Evolutionary conservation across 129 eudicot genomes (phyloP).

Genomic region (Dittrichia graveolens): DNA sequence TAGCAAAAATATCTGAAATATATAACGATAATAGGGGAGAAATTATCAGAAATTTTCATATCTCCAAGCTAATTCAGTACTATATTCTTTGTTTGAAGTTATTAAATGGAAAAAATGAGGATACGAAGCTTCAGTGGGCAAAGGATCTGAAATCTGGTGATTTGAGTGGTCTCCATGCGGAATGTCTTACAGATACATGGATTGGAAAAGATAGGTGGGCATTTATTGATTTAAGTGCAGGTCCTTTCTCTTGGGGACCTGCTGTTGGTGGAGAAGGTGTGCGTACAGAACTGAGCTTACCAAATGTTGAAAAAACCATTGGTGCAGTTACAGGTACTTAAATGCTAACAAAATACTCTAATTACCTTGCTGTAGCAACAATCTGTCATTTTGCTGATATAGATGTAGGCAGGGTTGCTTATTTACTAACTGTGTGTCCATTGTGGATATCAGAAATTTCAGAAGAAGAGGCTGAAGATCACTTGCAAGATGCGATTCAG

Average conservation of each 20-base stretch:
- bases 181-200: slow-evolving; percentile 97
- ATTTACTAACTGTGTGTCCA: slow-evolving; percentile 16
- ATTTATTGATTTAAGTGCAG: slow-evolving; percentile 88
- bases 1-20: slow-evolving; percentile 2
- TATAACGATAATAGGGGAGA: slow-evolving; percentile 9
- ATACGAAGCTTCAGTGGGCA: slow-evolving; percentile 60
- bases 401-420: slow-evolving; percentile 10
- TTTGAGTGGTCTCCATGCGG: slow-evolving; percentile 73
- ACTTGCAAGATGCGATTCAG: slow-evolving; percentile 92
- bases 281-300: slow-evolving; percentile 88
- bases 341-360: neutral
- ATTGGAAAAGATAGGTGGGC: slow-evolving; percentile 99
- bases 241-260: slow-evolving; percentile 99
- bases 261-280: slow-evolving; percentile 99
- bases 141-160: slow-evolving; percentile 84
- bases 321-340: slow-evolving; percentile 89
- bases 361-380: slow-evolving; percentile 5
- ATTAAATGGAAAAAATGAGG: slow-evolving; percentile 71
- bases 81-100: slow-evolving; percentile 41
- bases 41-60: neutral
- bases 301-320: slow-evolving; percentile 81
- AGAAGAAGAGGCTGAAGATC: slow-evolving; percentile 96
- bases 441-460: slow-evolving; percentile 69
- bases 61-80: slow-evolving; percentile 19
- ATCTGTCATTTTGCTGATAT: slow-evolving; percentile 16